Evolutionary conservation across 192 early-diverging fungal species (phyloP), one percentile per base, ranked within the genome.

Genomic region (Coemansia sp.): DNA sequence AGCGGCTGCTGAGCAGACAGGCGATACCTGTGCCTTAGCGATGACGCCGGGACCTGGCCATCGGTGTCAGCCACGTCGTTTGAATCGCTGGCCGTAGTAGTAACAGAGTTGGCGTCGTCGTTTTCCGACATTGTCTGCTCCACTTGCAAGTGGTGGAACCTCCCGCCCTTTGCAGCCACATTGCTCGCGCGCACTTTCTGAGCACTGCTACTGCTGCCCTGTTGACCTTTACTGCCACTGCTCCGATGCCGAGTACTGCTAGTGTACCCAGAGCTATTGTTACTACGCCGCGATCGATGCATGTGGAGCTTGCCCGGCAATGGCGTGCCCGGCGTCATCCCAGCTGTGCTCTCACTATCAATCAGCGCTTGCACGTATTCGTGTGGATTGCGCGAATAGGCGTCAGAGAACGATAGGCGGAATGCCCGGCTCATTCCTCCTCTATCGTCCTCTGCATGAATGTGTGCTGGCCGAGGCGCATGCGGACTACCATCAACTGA

Each of bases 81-180:
- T 53, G 62, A 42, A 36, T 80, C 72, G 69, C 77, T 80, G 1
- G 72, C 41, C 1, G 70, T 61, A 4, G 77, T 75, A 13, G 69
- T 68, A 6, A 72, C 62, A 1, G 77, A 80, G n/a, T 68, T 67
- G 18, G 69, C 37, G 23, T 80, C 77, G 4, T 80, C 77, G 59
- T 74, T 80, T 33, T 80, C 77, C 6, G 69, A 73, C 42, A 75
- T 50, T 18, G 77, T 60, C 56, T 80, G 77, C 62, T 80, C 77
- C 12, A 80, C 62, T 69, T 80, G 77, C 69, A 80, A 41, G 33
- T 80, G 74, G 66, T 80, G 77, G 69, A 75, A 72, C 55, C 77
- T 45, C 25, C 50, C 62, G 3, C 61, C 14, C 18, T 63, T 61
- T 3, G 45, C 45, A 53, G 50, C 50, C 50, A 16, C 28, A 53